Evolutionary conservation across 345 rosid species (phyloP).

Genomic region (Linum tenue): DNA sequence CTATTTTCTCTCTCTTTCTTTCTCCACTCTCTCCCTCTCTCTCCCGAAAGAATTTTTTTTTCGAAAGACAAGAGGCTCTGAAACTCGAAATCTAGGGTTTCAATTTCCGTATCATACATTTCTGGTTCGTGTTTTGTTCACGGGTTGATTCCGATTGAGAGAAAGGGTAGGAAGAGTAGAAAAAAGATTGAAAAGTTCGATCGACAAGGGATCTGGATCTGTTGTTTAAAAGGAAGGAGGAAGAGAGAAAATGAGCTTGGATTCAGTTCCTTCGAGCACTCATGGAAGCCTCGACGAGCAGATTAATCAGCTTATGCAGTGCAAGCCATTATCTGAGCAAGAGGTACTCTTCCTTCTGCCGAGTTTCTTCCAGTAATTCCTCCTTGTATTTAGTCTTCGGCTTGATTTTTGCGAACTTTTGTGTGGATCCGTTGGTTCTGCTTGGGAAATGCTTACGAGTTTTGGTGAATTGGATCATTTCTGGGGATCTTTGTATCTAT

Average conservation of each 20-base stretch:
- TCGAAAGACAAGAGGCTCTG: neutral
- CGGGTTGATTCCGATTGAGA: neutral
- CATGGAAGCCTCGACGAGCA: slow-evolving; percentile 49
- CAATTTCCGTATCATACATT: neutral
- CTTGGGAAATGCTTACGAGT: neutral
- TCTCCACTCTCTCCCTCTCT: neutral
- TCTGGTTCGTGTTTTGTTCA: neutral
- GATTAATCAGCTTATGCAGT: slow-evolving; percentile 52
- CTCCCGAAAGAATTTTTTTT: neutral
- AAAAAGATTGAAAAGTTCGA: neutral
- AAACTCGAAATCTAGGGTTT: slow-evolving; percentile 18
- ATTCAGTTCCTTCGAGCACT: slow-evolving; percentile 32
- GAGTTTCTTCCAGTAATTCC: neutral
- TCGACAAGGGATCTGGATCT: slow-evolving; percentile 20
- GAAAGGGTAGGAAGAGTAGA: neutral
- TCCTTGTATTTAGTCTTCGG: neutral
- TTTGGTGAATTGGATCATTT: neutral
- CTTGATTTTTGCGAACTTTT: neutral
- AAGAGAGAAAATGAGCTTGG: slow-evolving; percentile 30
- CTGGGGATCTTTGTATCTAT: too few relatives aligned
- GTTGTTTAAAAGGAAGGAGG: slow-evolving; percentile 1
- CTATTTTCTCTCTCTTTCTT: neutral
- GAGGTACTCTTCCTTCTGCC: slow-evolving; percentile 22
- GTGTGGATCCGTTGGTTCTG: neutral
- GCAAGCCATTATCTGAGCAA: slow-evolving; percentile 52